Evolutionary conservation across 805 yeast genomes (phyloP).

Genomic region (Pichia ethanolica): DNA sequence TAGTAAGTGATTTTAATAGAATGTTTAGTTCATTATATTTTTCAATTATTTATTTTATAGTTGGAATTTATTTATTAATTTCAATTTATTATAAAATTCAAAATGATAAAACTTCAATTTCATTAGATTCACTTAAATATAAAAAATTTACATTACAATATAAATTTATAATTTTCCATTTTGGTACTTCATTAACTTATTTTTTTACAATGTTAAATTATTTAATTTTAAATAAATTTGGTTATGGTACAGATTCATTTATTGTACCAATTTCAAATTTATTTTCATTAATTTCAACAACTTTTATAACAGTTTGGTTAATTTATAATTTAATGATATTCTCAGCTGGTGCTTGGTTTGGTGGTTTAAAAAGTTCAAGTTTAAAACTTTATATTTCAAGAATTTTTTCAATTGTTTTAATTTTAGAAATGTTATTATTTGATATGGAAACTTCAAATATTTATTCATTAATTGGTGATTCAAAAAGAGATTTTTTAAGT

Average conservation of each 20-base stretch:
- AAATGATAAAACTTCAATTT: constrained; percentile 16
- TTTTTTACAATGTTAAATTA: constrained; percentile 15
- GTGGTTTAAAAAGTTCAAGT: constrained; percentile 2
- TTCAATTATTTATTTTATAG: constrained; percentile 15
- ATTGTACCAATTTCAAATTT: constrained; percentile 18
- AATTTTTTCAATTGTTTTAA: constrained; percentile 14
- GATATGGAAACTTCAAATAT: constrained; percentile 25
- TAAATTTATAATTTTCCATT: constrained; percentile 18
- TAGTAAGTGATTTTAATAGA: constrained; percentile 24
- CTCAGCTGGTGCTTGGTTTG: constrained; percentile 21
- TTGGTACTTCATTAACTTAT: constrained; percentile 14
- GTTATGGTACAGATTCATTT: constrained; percentile 20
- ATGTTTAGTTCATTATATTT: constrained; percentile 20
- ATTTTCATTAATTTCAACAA: constrained; percentile 15
- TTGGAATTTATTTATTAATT: constrained; percentile 12
- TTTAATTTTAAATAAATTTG: constrained; percentile 18
- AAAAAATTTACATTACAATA: constrained; percentile 21
- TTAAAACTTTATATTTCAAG: constrained; percentile 13
- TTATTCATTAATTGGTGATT: constrained; percentile 23
- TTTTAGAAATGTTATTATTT: constrained; percentile 23
- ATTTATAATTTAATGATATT: constrained; percentile 26
- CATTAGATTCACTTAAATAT: constrained; percentile 13
- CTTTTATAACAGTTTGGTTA: constrained; percentile 26
- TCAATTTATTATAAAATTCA: constrained; percentile 12
- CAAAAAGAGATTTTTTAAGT: constrained; percentile 15